These are phyloP conservation scores for Heteromeles arbutifolia DNA, from an alignment of 306 rosid species.

Conservation along the genomic window DNA sequence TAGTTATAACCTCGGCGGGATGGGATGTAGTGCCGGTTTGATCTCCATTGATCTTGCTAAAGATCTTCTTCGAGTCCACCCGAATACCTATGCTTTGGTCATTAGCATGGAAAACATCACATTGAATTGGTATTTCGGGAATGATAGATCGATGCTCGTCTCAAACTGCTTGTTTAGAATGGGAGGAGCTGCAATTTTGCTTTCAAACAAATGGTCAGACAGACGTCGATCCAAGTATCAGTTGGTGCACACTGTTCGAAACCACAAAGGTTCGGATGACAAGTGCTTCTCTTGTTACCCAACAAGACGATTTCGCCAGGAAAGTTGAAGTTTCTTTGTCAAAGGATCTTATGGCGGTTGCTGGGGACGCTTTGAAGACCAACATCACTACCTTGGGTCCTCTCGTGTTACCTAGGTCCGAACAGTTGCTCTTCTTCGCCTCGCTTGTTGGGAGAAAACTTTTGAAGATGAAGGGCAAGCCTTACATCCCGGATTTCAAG, in stretches of 20 bases:
- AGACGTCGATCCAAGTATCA: conserved; percentile 38
- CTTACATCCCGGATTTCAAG: conserved; percentile 59
- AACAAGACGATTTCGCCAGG: conserved; percentile 40
- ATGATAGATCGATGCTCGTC: conserved; percentile 55
- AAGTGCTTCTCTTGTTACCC: conserved; percentile 51
- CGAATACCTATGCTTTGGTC: conserved; percentile 50
- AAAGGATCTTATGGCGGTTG: conserved; percentile 58
- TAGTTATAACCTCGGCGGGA: conserved; percentile 55
- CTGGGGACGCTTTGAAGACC: conserved; percentile 60
- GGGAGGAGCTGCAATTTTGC: conserved; percentile 64
- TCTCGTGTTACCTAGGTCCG: conserved; percentile 55
- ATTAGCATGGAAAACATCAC: conserved; percentile 63
- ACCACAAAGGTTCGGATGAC: conserved; percentile 56
- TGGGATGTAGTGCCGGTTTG: conserved; percentile 73
- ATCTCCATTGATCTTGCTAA: conserved; percentile 59
- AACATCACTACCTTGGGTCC: conserved; percentile 64
- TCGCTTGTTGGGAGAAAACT: conserved; percentile 39
- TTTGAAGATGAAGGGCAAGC: conserved; percentile 47
- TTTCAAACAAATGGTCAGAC: conserved; percentile 37
- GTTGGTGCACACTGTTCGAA: conserved; percentile 46
- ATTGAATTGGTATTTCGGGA: conserved; percentile 68
- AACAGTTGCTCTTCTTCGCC: conserved; percentile 56
- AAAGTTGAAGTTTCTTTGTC: conserved; percentile 53
- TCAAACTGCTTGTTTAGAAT: conserved; percentile 62
- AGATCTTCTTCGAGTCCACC: conserved; percentile 55